phyloP scores from a whole-genome alignment of 768 basidiomycete genomes.

The Russula sp. region DNA sequence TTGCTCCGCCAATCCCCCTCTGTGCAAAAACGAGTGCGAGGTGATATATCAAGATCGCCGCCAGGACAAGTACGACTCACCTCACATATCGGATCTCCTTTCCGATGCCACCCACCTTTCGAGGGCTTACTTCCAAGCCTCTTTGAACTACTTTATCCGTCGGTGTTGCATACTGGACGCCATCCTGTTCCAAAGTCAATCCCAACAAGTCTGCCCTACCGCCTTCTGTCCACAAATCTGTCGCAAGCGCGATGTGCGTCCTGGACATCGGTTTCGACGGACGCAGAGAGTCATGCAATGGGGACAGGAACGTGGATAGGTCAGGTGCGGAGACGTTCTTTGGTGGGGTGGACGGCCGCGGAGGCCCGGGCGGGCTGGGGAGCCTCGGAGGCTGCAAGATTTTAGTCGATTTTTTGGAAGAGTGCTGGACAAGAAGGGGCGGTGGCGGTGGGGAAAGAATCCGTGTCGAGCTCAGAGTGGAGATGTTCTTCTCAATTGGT shows the following conservation, averaged over 20 bases:
- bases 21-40: background rate
- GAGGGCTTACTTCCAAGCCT: slow-evolving; percentile 53
- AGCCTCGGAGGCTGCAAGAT: slow-evolving; percentile 4
- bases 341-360: slow-evolving; percentile 14
- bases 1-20: slow-evolving; percentile 16
- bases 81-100: slow-evolving; percentile 39
- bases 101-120: slow-evolving; percentile 36
- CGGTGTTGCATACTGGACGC: slow-evolving; percentile 30
- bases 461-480: background rate
- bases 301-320: background rate
- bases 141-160: slow-evolving; percentile 36
- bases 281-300: background rate
- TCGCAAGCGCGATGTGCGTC: slow-evolving; percentile 45
- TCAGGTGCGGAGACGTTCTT: background rate
- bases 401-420: background rate
- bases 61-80: slow-evolving; percentile 30
- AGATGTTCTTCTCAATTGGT: background rate
- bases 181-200: slow-evolving; percentile 44
- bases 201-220: slow-evolving; percentile 45
- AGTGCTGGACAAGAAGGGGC: background rate
- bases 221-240: slow-evolving; percentile 44
- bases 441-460: background rate
- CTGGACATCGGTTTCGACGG: slow-evolving; percentile 41
- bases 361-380: background rate
- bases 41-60: no score